Conservation (phyloP, 2,329 filamentous ascomycete species). For the Conoideocrella luteorostrata region DNA sequence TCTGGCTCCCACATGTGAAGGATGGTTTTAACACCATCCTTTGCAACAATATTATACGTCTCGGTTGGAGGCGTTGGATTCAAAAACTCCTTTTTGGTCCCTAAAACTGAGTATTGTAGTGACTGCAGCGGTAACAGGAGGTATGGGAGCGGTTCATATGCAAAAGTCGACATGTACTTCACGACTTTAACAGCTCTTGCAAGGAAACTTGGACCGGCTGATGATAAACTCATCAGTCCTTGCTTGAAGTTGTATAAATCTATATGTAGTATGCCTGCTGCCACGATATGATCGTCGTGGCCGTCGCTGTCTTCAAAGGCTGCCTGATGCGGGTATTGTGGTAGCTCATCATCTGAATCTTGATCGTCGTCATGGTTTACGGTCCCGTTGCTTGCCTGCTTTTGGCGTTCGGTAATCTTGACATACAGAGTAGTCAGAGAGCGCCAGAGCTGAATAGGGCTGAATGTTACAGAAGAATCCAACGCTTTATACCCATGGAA, state of each 20-base stretch:
- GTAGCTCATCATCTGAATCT: too few species aligned
- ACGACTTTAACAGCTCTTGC: conserved; percentile 38
- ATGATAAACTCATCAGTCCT: too few species aligned
- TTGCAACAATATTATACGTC: conserved; percentile 40
- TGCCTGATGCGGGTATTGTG: too few species aligned
- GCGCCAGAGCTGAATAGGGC: conserved; percentile 51
- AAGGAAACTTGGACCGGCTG: conserved; percentile 39
- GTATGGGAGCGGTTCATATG: conserved; percentile 43
- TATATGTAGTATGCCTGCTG: too few species aligned
- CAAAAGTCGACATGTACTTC: conserved; percentile 51
- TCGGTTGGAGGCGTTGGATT: conserved; percentile 42
- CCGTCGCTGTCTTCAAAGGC: too few species aligned
- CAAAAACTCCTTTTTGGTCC: conserved; percentile 41
- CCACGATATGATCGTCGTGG: too few species aligned
- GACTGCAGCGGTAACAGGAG: conserved; percentile 48
- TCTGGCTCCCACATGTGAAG: conserved; percentile 53
- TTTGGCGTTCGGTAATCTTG: conserved; percentile 48
- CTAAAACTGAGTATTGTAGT: conserved; percentile 46
- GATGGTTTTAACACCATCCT: conserved; percentile 45
- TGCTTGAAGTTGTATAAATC: too few species aligned
- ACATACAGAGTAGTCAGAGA: conserved; percentile 58
- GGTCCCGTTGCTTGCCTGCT: too few species aligned
- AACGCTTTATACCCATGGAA: conserved; percentile 59
- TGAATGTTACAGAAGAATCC: conserved; percentile 52
- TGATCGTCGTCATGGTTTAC: too few species aligned